Conservation (phyloP, 805 yeast genomes). For the Candida saitoana region DNA sequence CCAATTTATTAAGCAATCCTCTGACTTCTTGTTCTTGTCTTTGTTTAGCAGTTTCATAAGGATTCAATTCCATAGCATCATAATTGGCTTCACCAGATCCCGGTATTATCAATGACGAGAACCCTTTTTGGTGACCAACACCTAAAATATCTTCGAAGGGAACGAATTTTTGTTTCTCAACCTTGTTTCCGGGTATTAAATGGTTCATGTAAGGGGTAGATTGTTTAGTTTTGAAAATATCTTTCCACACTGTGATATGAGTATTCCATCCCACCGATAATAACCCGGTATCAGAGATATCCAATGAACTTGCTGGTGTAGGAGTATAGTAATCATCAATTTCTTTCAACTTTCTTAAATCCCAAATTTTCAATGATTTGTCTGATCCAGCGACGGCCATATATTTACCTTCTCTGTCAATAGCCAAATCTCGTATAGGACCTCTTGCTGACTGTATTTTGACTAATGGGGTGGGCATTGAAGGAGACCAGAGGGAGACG, state of each 20-base stretch:
- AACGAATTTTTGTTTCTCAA: slow-evolving; percentile 67
- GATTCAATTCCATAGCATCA: slow-evolving; percentile 90
- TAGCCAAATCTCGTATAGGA: slow-evolving; percentile 78
- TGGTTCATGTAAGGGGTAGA: slow-evolving; percentile 90
- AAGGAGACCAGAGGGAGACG: slow-evolving; percentile 91
- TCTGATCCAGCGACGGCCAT: slow-evolving; percentile 94
- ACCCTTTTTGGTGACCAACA: slow-evolving; percentile 74
- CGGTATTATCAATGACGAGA: slow-evolving; percentile 84
- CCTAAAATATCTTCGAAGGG: slow-evolving; percentile 98
- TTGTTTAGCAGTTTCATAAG: slow-evolving; percentile 86
- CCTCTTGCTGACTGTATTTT: slow-evolving; percentile 80
- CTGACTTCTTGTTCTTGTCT: slow-evolving; percentile 92
- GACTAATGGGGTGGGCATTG: slow-evolving; percentile 78
- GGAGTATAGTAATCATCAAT: slow-evolving; percentile 69
- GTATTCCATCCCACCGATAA: slow-evolving; percentile 94
- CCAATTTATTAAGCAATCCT: slow-evolving; percentile 75
- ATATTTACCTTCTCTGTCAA: slow-evolving; percentile 88
- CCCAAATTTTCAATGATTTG: slow-evolving; percentile 85
- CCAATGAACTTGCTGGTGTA: slow-evolving; percentile 77
- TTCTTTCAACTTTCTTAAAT: slow-evolving; percentile 76
- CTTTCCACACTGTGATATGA: slow-evolving; percentile 92
- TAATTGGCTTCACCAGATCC: slow-evolving; percentile 98
- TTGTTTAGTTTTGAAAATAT: slow-evolving; percentile 66
- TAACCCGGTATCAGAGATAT: slow-evolving; percentile 83
- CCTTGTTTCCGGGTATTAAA: slow-evolving; percentile 69